Conservation (phyloP, 163 green algal genomes). For the Smithsoniella earleae region DNA sequence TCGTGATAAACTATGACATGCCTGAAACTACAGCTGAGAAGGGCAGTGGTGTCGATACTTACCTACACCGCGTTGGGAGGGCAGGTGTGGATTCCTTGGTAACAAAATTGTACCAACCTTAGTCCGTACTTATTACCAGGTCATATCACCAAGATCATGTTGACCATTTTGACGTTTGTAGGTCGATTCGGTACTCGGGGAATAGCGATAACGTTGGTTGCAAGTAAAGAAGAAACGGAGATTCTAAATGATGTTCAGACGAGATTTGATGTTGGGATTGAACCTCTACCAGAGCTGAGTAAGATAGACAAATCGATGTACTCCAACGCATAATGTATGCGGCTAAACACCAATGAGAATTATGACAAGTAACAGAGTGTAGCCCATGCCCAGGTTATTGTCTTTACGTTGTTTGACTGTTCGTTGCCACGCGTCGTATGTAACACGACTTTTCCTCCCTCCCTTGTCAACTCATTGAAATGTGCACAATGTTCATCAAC, state of each 20-base stretch:
- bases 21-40: constrained; percentile 82
- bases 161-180: constrained; percentile 8
- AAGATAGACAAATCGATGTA: constrained; percentile 85
- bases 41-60: constrained; percentile 93
- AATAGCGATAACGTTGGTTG: constrained; percentile 97
- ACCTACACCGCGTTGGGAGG: constrained; percentile 81
- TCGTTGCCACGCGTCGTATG: no score
- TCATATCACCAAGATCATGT: constrained; percentile 12
- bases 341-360: neutral
- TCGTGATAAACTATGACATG: constrained; percentile 99
- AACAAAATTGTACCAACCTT: no score
- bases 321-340: constrained; percentile 54
- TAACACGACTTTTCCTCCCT: no score
- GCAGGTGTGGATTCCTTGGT: constrained; percentile 20
- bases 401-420: no score
- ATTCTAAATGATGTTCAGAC: constrained; percentile 73
- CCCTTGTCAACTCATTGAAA: no score
- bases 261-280: constrained; percentile 97
- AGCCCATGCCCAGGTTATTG: no score
- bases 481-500: no score
- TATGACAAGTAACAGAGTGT: constrained; percentile 3
- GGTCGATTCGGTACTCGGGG: constrained; percentile 98
- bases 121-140: neutral
- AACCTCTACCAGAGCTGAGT: constrained; percentile 72
- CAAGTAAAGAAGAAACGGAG: constrained; percentile 72